Percentiles rank a stretch among this genome's conserved stretches.
phyloP scores from a whole-genome alignment of 176 grass and related monocot genomes.

The Zoysia japonica region DNA sequence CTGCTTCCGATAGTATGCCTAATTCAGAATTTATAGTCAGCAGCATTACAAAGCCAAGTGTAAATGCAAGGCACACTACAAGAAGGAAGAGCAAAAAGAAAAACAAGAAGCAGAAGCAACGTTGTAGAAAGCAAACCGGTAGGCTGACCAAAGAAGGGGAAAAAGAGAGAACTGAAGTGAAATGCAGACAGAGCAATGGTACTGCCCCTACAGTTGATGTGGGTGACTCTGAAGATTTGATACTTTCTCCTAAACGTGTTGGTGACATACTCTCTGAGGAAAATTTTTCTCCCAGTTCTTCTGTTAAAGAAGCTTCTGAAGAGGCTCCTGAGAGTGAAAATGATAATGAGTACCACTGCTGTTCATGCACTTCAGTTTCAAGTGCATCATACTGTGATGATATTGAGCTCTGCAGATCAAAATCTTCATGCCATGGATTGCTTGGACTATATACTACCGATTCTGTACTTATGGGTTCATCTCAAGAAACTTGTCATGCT shows the following conservation, averaged over 20 bases:
- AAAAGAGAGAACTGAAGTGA: conserved; percentile 30
- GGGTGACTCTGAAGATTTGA: conserved; percentile 45
- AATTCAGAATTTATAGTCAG: conserved; percentile 59
- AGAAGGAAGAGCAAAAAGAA: conserved; percentile 85
- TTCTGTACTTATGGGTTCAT: conserved; percentile 30
- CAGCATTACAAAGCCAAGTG: conserved; percentile 43
- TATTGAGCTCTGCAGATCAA: conserved; percentile 44
- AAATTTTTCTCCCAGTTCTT: conserved; percentile 52
- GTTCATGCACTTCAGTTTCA: conserved; percentile 45
- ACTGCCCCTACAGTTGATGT: conserved; percentile 22
- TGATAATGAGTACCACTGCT: conserved; percentile 49
- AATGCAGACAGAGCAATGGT: conserved; percentile 35
- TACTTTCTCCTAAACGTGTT: conserved; percentile 49
- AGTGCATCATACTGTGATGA: conserved; percentile 55
- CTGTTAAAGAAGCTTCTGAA: conserved; percentile 53
- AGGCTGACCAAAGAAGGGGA: background rate
- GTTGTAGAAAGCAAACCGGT: conserved; percentile 37
- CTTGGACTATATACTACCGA: conserved; percentile 37
- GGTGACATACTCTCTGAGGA: conserved; percentile 60
- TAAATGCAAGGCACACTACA: conserved; percentile 39
- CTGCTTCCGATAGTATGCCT: conserved; percentile 37
- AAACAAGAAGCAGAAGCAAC: conserved; percentile 56
- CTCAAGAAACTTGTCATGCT: conserved; percentile 46
- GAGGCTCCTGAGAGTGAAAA: conserved; percentile 62
- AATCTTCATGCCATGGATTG: conserved; percentile 37